A percentile compares a stretch with the other conserved stretches of the same genome.
These are phyloP conservation scores for Crepidotus variabilis DNA, from an alignment of 768 basidiomycete species.

Conservation along the genomic window DNA sequence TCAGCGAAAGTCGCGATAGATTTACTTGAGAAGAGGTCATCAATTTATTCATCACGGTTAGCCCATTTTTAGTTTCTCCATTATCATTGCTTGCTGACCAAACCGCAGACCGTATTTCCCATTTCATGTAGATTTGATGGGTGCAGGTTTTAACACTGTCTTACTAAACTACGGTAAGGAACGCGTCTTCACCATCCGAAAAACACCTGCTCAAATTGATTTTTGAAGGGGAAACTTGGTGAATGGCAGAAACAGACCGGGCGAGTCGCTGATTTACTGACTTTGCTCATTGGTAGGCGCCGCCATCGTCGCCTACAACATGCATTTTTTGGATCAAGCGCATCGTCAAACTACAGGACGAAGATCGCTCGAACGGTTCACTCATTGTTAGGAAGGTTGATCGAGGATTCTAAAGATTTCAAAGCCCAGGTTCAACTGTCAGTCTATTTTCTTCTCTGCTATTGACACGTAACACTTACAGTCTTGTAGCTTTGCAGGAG, in stretches of 20 bases:
- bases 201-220: too few relatives aligned
- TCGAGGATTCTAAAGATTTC: slow-evolving; percentile 28
- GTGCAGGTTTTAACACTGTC: not conserved
- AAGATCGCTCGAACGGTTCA: slow-evolving; percentile 26
- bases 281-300: too few relatives aligned
- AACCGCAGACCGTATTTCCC: slow-evolving; percentile 14
- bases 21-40: slow-evolving; percentile 38
- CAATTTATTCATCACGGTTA: slow-evolving; percentile 35
- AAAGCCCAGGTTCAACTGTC: slow-evolving; percentile 32
- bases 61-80: not conserved
- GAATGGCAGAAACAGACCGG: too few relatives aligned
- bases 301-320: too few relatives aligned
- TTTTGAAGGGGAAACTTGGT: too few relatives aligned
- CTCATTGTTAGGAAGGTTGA: slow-evolving; percentile 27
- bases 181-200: too few relatives aligned
- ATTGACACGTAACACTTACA: not conserved
- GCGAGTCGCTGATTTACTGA: too few relatives aligned
- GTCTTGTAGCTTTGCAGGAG: slow-evolving; percentile 23
- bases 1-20: slow-evolving; percentile 32
- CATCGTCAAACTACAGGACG: slow-evolving; percentile 18
- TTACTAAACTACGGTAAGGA: too few relatives aligned
- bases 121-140: slow-evolving; percentile 17
- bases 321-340: slow-evolving; percentile 11
- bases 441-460: slow-evolving; percentile 7
- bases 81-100: not conserved